A percentile compares a stretch with the other conserved stretches of the same genome.
Conservation (phyloP, 306 rosid species). For the Geum urbanum region DNA sequence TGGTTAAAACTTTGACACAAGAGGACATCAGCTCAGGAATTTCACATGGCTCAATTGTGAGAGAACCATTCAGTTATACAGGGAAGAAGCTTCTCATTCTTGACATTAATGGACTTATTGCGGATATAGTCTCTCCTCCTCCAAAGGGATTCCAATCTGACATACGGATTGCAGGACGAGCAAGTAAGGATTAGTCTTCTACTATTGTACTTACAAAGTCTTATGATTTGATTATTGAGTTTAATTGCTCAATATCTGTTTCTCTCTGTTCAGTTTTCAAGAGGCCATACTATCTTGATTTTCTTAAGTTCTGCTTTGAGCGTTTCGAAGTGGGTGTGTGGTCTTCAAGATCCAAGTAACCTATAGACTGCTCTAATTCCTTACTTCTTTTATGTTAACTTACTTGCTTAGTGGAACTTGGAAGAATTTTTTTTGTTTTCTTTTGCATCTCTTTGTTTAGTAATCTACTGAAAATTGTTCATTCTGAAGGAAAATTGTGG, state of each 20-base stretch:
- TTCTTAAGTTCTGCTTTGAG: conserved; percentile 80
- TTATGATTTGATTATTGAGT: conserved; percentile 3
- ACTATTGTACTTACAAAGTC: neutral
- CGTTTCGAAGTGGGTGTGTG: conserved; percentile 82
- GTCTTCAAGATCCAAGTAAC: conserved; percentile 80
- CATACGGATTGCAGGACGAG: conserved; percentile 38
- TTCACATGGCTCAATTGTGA: conserved; percentile 30
- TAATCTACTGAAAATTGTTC: too few species aligned
- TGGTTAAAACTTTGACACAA: conserved; percentile 20
- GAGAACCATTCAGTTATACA: conserved; percentile 17
- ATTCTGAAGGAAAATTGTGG: conserved; percentile 51
- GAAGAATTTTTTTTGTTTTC: neutral
- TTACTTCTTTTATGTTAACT: conserved; percentile 8
- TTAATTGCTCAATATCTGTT: conserved; percentile 26
- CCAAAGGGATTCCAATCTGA: conserved; percentile 54
- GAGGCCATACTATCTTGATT: conserved; percentile 73
- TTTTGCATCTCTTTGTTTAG: neutral
- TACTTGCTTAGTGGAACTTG: neutral
- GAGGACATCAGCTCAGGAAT: conserved; percentile 19
- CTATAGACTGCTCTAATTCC: conserved; percentile 14
- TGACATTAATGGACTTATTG: conserved; percentile 81
- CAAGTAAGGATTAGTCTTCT: conserved; percentile 42
- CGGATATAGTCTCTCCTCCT: conserved; percentile 54
- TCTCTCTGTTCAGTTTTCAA: conserved; percentile 60
- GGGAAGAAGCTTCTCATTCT: conserved; percentile 79